Conservation (phyloP, 1,284 basidiomycete genomes). For the Peniophora sp. region DNA sequence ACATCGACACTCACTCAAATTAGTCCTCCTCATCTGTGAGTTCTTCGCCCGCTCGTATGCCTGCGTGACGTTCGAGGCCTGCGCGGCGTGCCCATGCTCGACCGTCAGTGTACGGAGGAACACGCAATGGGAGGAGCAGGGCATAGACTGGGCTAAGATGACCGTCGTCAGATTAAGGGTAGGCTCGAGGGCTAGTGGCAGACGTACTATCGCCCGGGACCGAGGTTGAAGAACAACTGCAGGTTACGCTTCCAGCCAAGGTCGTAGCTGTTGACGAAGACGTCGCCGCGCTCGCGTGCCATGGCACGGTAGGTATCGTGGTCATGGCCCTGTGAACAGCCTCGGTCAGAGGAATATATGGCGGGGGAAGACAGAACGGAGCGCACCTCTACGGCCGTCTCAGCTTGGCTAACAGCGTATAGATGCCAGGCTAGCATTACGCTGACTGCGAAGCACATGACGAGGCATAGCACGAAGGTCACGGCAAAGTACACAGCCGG, state of each 20-base stretch:
- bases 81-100: slow-evolving; percentile 69
- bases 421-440: slow-evolving; percentile 82
- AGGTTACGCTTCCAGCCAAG: slow-evolving; percentile 77
- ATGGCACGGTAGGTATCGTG: slow-evolving; percentile 70
- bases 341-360: too few species aligned
- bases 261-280: slow-evolving; percentile 89
- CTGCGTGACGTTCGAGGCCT: slow-evolving; percentile 53
- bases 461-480: slow-evolving; percentile 68
- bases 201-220: slow-evolving; percentile 72
- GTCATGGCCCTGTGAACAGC: slow-evolving; percentile 50
- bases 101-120: slow-evolving; percentile 83
- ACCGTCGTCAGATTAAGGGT: slow-evolving; percentile 2
- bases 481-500: slow-evolving; percentile 71
- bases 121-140: slow-evolving; percentile 74
- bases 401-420: slow-evolving; percentile 67
- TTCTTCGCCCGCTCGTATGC: slow-evolving; percentile 59
- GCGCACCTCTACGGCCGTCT: slow-evolving; percentile 77
- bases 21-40: slow-evolving; percentile 64
- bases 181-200: not conserved
- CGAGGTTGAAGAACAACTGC: slow-evolving; percentile 84
- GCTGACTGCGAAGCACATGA: slow-evolving; percentile 73
- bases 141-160: slow-evolving; percentile 59
- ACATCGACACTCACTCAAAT: slow-evolving; percentile 5
- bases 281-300: slow-evolving; percentile 67
- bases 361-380: too few species aligned